phyloP scores from a whole-genome alignment of 2,329 filamentous ascomycete genomes.

The Aspergillus arachidicola region DNA sequence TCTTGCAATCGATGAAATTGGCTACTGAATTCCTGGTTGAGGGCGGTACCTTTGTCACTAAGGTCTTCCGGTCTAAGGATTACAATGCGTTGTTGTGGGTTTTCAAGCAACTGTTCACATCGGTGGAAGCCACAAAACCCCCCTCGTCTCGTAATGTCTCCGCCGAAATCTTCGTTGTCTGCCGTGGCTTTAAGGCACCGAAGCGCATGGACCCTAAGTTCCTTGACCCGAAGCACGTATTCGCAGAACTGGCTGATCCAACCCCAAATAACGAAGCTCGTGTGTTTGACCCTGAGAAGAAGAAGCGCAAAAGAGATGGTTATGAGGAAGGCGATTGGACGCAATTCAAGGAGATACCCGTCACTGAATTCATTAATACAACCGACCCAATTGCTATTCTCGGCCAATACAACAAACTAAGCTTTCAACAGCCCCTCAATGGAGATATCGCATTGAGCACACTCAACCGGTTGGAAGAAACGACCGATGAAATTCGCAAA shows the following conservation, averaged over 20 bases:
- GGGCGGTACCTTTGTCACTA: slow-evolving; percentile 93
- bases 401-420: slow-evolving; percentile 79
- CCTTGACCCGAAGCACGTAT: slow-evolving; percentile 84
- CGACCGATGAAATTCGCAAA: slow-evolving; percentile 75
- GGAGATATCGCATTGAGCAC: slow-evolving; percentile 86
- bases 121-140: slow-evolving; percentile 96
- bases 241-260: slow-evolving; percentile 83
- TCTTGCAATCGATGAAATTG: slow-evolving; percentile 85
- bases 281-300: slow-evolving; percentile 95
- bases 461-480: slow-evolving; percentile 81
- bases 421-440: slow-evolving; percentile 77
- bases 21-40: slow-evolving; percentile 90
- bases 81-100: slow-evolving; percentile 97
- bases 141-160: slow-evolving; percentile 95
- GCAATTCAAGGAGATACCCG: slow-evolving; percentile 85
- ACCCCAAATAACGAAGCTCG: slow-evolving; percentile 96
- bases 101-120: slow-evolving; percentile 92
- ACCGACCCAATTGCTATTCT: slow-evolving; percentile 91
- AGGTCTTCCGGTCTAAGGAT: slow-evolving; percentile 96
- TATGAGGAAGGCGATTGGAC: slow-evolving; percentile 96
- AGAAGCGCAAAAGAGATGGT: slow-evolving; percentile 96
- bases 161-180: slow-evolving; percentile 98
- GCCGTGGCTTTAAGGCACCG: slow-evolving; percentile 90
- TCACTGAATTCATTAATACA: slow-evolving; percentile 92
- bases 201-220: slow-evolving; percentile 92